These are phyloP conservation scores for Cladobotryum protrusum DNA, from an alignment of 2,329 filamentous ascomycete species.

Conservation along the genomic window DNA sequence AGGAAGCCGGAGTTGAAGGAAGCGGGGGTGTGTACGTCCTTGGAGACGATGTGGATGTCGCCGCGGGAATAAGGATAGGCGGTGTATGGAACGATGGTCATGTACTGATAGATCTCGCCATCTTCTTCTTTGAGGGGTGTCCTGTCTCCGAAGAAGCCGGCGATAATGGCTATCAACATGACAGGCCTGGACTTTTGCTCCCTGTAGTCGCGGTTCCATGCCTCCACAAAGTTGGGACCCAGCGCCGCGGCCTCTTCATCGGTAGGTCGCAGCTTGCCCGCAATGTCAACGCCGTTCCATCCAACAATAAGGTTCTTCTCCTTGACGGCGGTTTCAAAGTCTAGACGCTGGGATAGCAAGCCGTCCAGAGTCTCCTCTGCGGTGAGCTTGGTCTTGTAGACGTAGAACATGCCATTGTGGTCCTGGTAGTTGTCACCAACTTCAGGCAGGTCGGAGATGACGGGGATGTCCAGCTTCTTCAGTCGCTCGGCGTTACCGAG, in stretches of 20 bases:
- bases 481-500: conserved; percentile 48
- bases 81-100: conserved; percentile 46
- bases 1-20: conserved; percentile 52
- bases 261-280: conserved; percentile 49
- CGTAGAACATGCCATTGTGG: conserved; percentile 47
- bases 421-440: conserved; percentile 52
- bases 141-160: conserved; percentile 20
- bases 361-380: conserved; percentile 40
- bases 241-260: conserved; percentile 45
- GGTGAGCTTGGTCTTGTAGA: conserved; percentile 35
- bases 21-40: conserved; percentile 33
- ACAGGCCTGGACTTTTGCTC: conserved; percentile 38
- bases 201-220: conserved; percentile 52
- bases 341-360: conserved; percentile 39
- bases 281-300: conserved; percentile 53
- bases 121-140: background rate
- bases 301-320: conserved; percentile 45
- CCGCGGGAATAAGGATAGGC: conserved; percentile 57
- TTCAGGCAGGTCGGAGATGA: conserved; percentile 41
- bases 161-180: conserved; percentile 33
- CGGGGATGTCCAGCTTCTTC: conserved; percentile 37
- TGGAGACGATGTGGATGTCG: conserved; percentile 50
- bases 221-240: conserved; percentile 44
- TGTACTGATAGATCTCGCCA: conserved; percentile 36
- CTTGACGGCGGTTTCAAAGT: conserved; percentile 33